Evolutionary conservation across 2,329 filamentous ascomycete species (phyloP), one percentile per base, ranked within the genome.

Genomic region (Penicillium sp.): DNA sequence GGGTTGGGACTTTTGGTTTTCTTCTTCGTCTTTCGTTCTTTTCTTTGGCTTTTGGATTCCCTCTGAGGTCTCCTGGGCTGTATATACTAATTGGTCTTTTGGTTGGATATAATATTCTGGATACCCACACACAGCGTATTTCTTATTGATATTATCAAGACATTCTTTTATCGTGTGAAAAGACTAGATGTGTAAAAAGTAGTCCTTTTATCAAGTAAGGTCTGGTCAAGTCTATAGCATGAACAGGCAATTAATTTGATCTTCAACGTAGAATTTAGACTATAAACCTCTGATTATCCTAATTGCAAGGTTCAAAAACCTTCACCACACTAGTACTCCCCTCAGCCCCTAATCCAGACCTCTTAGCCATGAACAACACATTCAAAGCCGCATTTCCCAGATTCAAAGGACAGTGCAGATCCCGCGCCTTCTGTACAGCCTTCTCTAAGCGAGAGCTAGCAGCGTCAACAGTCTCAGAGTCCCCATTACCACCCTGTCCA

Each of bases 401-500:
- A 56, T 75, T 64, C 56, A 76, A 55, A 18, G 74, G 74, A 35
- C 71, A 73, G 55, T 75, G 67, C 10, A 74, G 46, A 47, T 75
- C 72, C 26, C 73, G 63, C 3, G 71, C 74, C 66, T 73, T 75
- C 44, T 80, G 74, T 32, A 79, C 75, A 7, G 73, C 77, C 18
- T 65, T 71, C 24, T 72, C 70, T 50, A 81, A 61, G 54, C 73
- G 74, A 20, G 58, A 49, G 11, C 72, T 69, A 9, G 74, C 75
- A 34, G 73, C 69, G 39, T 74, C 68, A 5, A 79, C 61, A 0
- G 69, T 73, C 24, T 72, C 66, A 50, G 72, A 73, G 3, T 71
- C 72, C 5, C 26, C 35, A 32, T 13, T 29, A n/a, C 64, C 66
- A 13, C 62, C 61, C 29, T 66, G 57, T 0, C 60, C 66, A 9